Conservation (phyloP, 495 filamentous ascomycete species). For the Podospora bellae-mahoneyi region DNA sequence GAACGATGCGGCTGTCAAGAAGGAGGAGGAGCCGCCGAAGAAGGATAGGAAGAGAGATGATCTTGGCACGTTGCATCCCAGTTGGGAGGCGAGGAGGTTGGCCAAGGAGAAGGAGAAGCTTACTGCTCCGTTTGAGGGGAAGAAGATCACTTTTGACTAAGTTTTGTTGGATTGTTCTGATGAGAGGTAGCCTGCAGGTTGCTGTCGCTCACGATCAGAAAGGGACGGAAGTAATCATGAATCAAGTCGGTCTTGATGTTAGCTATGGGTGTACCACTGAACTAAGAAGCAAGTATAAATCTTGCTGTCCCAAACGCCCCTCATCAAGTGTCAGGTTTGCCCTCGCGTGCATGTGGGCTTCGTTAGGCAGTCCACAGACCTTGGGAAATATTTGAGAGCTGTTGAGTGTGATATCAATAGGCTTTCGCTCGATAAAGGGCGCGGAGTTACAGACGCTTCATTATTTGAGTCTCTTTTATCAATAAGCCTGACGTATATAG, state of each 20-base stretch:
- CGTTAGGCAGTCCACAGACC: too few species aligned
- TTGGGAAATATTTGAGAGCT: too few species aligned
- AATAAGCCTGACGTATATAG: too few species aligned
- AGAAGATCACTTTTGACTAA: constrained; percentile 87
- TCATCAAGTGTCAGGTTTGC: background rate
- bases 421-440: too few species aligned
- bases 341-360: too few species aligned
- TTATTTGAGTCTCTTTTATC: too few species aligned
- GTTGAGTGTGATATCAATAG: too few species aligned
- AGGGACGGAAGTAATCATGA: background rate
- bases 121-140: constrained; percentile 69
- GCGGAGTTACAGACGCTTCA: too few species aligned
- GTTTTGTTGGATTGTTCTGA: constrained; percentile 9
- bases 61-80: constrained; percentile 73
- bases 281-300: background rate
- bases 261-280: background rate
- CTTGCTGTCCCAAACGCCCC: background rate
- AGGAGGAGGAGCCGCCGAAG: constrained; percentile 14
- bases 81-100: constrained; percentile 86
- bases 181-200: background rate
- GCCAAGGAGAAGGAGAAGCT: constrained; percentile 67
- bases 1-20: constrained; percentile 15
- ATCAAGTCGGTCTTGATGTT: background rate
- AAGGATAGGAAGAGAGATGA: constrained; percentile 51
- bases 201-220: background rate